phyloP scores from a whole-genome alignment of 2,329 filamentous ascomycete genomes.

The Cryphonectria nitschkei region DNA sequence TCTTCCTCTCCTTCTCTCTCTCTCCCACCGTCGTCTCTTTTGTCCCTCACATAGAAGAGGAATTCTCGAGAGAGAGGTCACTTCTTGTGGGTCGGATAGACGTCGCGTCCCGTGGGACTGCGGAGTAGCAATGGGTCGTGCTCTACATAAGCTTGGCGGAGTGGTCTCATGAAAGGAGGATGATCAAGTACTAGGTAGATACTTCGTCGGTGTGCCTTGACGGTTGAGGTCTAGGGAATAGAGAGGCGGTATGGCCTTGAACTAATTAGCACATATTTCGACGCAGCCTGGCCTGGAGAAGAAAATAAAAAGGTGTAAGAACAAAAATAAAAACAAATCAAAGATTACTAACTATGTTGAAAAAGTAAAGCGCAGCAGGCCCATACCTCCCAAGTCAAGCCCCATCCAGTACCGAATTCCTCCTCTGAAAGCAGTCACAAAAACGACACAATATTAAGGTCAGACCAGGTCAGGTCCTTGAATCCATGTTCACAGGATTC shows the following conservation, averaged over 20 bases:
- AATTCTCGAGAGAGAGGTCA: neutral
- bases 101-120: neutral
- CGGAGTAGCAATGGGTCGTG: neutral
- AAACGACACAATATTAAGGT: neutral
- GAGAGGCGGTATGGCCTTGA: neutral
- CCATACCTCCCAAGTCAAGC: neutral
- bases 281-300: neutral
- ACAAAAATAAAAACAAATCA: neutral
- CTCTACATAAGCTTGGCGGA: neutral
- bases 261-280: neutral
- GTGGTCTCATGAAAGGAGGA: neutral
- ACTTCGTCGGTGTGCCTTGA: neutral
- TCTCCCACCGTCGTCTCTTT: too few relatives aligned
- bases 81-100: neutral
- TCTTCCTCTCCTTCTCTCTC: neutral
- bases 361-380: neutral
- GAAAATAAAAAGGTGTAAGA: neutral
- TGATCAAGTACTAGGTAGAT: neutral
- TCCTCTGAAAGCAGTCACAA: neutral
- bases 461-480: neutral
- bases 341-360: neutral
- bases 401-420: neutral
- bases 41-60: neutral
- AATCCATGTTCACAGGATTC: neutral
- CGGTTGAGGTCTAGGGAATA: neutral